Conservation (phyloP, 2,329 filamentous ascomycete genomes). For the Colletotrichum noveboracense region DNA sequence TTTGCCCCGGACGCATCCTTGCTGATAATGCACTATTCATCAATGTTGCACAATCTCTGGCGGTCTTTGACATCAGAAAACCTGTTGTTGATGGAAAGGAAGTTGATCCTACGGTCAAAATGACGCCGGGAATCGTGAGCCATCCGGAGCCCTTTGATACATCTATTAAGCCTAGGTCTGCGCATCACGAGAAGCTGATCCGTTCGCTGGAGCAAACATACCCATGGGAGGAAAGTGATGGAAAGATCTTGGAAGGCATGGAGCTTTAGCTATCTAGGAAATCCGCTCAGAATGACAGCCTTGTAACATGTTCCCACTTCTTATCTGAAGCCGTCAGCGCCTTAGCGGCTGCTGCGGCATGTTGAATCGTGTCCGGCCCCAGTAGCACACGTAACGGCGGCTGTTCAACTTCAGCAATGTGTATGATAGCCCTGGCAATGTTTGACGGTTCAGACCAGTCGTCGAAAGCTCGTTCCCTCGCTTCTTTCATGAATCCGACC, state of each 20-base stretch:
- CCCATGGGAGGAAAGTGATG: slow-evolving; percentile 22
- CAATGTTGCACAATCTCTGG: slow-evolving; percentile 44
- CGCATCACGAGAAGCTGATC: slow-evolving; percentile 18
- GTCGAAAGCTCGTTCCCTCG: background rate
- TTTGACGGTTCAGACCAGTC: background rate
- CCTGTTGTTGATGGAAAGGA: slow-evolving; percentile 36
- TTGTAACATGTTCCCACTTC: background rate
- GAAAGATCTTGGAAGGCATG: background rate
- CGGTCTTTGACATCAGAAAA: slow-evolving; percentile 49
- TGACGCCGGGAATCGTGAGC: slow-evolving; percentile 9
- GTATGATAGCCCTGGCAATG: background rate
- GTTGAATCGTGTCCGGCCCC: background rate
- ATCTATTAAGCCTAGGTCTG: slow-evolving; percentile 14
- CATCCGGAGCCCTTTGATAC: slow-evolving; percentile 12
- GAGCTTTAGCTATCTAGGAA: background rate
- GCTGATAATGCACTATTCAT: slow-evolving; percentile 27
- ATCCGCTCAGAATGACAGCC: background rate
- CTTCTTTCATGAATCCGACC: slow-evolving; percentile 31
- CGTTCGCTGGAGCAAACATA: background rate
- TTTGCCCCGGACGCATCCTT: slow-evolving; percentile 26
- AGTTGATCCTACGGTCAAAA: slow-evolving; percentile 27
- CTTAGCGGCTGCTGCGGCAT: background rate
- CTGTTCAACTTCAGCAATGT: background rate
- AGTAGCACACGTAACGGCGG: background rate
- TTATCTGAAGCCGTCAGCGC: background rate